Evolutionary conservation across 176 grass and related monocot genomes (phyloP).

Genomic region (Canna indica): DNA sequence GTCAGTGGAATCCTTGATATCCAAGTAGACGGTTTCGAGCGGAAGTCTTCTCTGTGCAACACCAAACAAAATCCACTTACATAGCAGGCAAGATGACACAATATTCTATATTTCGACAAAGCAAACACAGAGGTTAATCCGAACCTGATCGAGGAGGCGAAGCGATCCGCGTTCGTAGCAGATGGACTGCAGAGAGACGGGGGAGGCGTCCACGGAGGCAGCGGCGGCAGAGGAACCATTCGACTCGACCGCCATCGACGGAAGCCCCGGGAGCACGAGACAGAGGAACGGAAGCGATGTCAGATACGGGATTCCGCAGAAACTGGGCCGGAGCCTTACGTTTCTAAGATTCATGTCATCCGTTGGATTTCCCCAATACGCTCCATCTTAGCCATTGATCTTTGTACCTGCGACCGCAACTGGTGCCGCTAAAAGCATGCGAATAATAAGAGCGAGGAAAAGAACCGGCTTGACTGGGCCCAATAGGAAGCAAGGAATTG

Average conservation of each 20-base stretch:
- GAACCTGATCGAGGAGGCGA: constrained; percentile 86
- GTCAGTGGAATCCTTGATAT: constrained; percentile 45
- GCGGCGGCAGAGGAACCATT: not conserved
- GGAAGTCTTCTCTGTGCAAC: constrained; percentile 57
- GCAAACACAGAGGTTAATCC: constrained; percentile 9
- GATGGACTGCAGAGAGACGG: constrained; percentile 53
- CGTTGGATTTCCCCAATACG: too few relatives aligned
- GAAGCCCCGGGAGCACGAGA: not conserved
- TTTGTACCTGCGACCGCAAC: too few relatives aligned
- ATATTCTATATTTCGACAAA: constrained; percentile 4
- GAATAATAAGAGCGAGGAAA: too few relatives aligned
- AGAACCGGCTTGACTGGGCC: too few relatives aligned
- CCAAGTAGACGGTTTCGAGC: constrained; percentile 51
- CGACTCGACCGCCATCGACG: not conserved
- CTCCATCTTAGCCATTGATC: too few relatives aligned
- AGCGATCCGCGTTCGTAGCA: constrained; percentile 56
- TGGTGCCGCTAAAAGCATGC: too few relatives aligned
- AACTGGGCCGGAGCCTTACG: not conserved
- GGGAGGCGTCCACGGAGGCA: constrained; percentile 16
- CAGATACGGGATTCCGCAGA: not conserved
- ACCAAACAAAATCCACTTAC: constrained; percentile 5
- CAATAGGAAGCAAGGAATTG: too few relatives aligned
- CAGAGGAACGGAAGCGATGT: not conserved
- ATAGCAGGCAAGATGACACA: not conserved
- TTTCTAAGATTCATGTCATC: not conserved